Evolutionary conservation across 2,329 filamentous ascomycete species (phyloP).

Genomic region (Thelonectria rubi): DNA sequence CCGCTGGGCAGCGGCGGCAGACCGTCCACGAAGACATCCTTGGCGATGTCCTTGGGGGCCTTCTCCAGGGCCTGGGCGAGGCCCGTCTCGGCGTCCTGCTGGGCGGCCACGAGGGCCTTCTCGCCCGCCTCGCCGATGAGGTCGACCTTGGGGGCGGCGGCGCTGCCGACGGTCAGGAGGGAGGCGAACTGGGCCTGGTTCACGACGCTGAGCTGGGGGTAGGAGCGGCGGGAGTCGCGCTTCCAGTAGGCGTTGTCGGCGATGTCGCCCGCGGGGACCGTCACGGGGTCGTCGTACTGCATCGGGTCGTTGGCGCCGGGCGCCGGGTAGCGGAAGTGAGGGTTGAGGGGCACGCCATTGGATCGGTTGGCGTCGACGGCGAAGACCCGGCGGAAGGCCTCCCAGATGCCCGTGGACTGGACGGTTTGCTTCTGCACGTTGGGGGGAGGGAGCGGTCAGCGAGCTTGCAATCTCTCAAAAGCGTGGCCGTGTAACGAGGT

Average conservation of each 20-base stretch:
- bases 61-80: conserved; percentile 77
- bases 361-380: conserved; percentile 89
- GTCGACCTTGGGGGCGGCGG: conserved; percentile 81
- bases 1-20: conserved; percentile 87
- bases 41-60: conserved; percentile 61
- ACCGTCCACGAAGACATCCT: conserved; percentile 77
- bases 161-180: conserved; percentile 85
- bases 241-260: conserved; percentile 74
- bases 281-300: conserved; percentile 51
- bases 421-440: conserved; percentile 88
- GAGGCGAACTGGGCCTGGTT: conserved; percentile 86
- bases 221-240: conserved; percentile 84
- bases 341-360: conserved; percentile 90
- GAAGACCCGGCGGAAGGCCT: conserved; percentile 78
- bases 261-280: conserved; percentile 67
- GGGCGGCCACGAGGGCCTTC: conserved; percentile 76
- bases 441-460: conserved; percentile 29
- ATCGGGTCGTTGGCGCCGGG: conserved; percentile 53
- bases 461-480: conserved; percentile 5
- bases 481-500: neutral
- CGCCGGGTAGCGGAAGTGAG: conserved; percentile 87
- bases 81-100: conserved; percentile 78
- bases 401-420: conserved; percentile 90
- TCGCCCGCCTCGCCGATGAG: conserved; percentile 71
- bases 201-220: conserved; percentile 82